Base-by-base conservation (phyloP, 306 rosid species). In the Inga oerstediana region DNA sequence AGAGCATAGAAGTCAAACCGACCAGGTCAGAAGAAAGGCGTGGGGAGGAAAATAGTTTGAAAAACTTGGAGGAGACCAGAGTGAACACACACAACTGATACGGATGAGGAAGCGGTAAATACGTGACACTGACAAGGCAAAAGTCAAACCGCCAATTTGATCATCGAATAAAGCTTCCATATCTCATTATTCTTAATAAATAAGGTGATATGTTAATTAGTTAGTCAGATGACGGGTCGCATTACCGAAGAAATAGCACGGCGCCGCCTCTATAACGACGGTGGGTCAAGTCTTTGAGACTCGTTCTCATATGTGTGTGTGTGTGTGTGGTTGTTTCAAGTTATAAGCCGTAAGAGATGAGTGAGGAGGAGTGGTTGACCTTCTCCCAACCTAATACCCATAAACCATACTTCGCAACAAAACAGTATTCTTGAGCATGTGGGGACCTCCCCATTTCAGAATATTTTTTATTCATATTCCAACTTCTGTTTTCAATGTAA, bases 1-100 rank as follows among this genome's bases (percentile, higher is more conserved):
- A 66, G 52, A 10, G 22, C 37, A 27, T 2, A 76, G 24, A 83
- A 84, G 90, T 90, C 94, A 92, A 90, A 89, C 94, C 93, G 93
- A 85, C 93, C 70, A 17, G 80, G 83, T 80, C 85, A 82, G 72
- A 81, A 81, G 81, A 65, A 45, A 51, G 37, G 14, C 43, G 70
- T 82, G 80, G 76, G 46, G 35, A 72, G 61, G 82, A 71, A 72
- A 48, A 67, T 39, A 65, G 77, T 46, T 22, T 34, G 68, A 72
- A 44, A 49, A 74, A 77, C n/a, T 52, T 16, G 46, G 58, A 22
- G 62, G 72, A 59, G 73, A 70, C 37, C 32, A 5, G 41, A 79
- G 58, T 58, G 81, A 62, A 59, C 76, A 77, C 59, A 79, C 91
- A 83, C 84, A 85, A 91, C 88, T 87, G 84, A 83, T 80, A 27